These are phyloP conservation scores for Fusarium paranaense DNA, from an alignment of 2,329 filamentous ascomycete genomes.

Conservation along the genomic window DNA sequence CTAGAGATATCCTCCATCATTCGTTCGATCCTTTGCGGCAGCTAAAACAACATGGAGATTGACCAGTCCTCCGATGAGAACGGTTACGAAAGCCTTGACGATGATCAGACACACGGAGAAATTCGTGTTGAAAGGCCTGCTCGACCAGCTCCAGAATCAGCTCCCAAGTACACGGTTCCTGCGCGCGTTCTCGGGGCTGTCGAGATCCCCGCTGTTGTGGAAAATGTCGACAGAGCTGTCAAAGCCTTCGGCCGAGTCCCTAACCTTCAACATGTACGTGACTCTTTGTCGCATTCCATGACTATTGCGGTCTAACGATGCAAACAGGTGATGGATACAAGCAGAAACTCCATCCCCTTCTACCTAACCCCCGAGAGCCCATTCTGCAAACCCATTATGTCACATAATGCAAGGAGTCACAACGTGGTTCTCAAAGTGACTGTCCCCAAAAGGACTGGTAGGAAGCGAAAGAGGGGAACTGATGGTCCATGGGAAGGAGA, in stretches of 20 bases:
- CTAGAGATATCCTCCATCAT: background rate
- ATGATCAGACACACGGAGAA: conserved; percentile 23
- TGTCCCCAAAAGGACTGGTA: conserved; percentile 86
- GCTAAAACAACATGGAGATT: background rate
- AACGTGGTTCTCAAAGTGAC: conserved; percentile 90
- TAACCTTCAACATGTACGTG: conserved; percentile 53
- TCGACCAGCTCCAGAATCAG: conserved; percentile 31
- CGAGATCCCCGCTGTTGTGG: conserved; percentile 57
- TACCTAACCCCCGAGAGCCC: conserved; percentile 84
- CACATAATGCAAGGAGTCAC: conserved; percentile 79
- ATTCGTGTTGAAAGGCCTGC: conserved; percentile 1
- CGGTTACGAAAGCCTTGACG: conserved; percentile 34
- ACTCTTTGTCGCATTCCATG: background rate
- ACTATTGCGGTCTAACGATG: background rate
- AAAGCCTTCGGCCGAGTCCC: conserved; percentile 56
- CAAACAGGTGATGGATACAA: conserved; percentile 59
- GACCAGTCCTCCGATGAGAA: conserved; percentile 37
- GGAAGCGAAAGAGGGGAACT: conserved; percentile 85
- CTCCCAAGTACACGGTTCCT: conserved; percentile 52
- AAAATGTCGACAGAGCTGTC: conserved; percentile 57
- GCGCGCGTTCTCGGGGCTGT: conserved; percentile 53
- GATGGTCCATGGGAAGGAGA: conserved; percentile 71
- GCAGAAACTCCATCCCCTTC: conserved; percentile 70
- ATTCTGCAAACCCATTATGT: conserved; percentile 81
- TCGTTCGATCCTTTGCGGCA: background rate